Base-by-base conservation (phyloP, 2,329 filamentous ascomycete species). In the Aspergillus thermomutatus region DNA sequence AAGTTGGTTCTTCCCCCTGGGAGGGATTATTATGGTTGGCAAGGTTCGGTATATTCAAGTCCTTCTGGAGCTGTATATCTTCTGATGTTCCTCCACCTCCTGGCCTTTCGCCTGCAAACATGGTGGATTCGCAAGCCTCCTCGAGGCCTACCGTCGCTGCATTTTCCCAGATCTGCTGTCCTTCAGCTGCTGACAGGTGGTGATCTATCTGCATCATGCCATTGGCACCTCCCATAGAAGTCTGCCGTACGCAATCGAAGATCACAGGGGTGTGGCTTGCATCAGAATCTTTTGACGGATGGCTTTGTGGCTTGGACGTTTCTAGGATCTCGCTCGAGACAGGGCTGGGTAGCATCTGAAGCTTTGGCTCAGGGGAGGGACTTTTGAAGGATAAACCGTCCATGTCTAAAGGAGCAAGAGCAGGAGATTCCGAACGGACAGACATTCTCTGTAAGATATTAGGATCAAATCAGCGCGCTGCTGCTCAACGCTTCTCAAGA, bases 321-420 rank as follows among this genome's bases (percentile, higher is more conserved):
- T 26, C 43, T 10, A 48, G 11, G 1, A 17, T n/a, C 25, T 48
- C 47, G 6, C 53, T 50, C 9, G 60, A 60, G 11, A 31, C 28
- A 27, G 55, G 57, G 45, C 52, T 63, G 9, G 60, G 60, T 14
- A 61, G 55, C 55, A 61, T 57, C 14, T 57, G 46, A 5, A 55
- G 46, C 9, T 46, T 49, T 3, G 47, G n/a, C 28, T 37, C 21
- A 10, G 45, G 55, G 3, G 49, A 47, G 7, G 56, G 49, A 41
- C 54, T 55, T 25, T 19, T 50, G 31, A n/a, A 28, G 14, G 41
- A 40, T 3, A 34, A 11, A 34, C 57, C 31, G 4, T 58, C 28
- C 19, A 41, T 17, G 14, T 40, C 25, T 10, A 59, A 49, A 3
- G 59, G 55, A 34, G 49, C 14, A 26, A 61, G 53, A 8, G 28